phyloP scores from a whole-genome alignment of 2,329 filamentous ascomycete genomes.

The Rhytidhysteron rufulum region DNA sequence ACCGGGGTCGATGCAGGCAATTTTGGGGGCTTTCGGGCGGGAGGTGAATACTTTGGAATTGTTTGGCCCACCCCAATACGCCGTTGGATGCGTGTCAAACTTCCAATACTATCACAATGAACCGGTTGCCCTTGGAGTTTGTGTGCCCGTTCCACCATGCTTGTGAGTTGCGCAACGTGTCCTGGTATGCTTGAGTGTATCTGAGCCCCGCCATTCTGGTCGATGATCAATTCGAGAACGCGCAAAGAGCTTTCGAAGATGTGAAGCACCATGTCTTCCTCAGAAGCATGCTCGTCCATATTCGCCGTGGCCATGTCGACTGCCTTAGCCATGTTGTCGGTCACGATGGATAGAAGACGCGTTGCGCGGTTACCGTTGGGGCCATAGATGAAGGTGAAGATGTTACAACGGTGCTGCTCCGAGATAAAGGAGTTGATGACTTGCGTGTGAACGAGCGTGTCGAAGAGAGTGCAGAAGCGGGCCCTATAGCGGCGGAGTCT shows the following conservation, averaged over 20 bases:
- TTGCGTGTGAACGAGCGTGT: conserved; percentile 23
- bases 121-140: background rate
- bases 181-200: conserved; percentile 2
- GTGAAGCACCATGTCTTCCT: background rate
- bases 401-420: conserved; percentile 20
- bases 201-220: conserved; percentile 7
- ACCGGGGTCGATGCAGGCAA: background rate
- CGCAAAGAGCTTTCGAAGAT: background rate
- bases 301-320: conserved; percentile 15
- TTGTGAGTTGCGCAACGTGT: conserved; percentile 3
- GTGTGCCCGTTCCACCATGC: background rate
- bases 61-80: conserved; percentile 4
- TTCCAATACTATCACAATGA: background rate
- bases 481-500: conserved; percentile 1
- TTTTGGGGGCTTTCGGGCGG: background rate
- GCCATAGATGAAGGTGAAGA: conserved; percentile 28
- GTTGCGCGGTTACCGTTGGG: conserved; percentile 16
- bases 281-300: background rate
- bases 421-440: conserved; percentile 25
- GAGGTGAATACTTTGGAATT: background rate
- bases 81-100: conserved; percentile 2
- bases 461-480: conserved; percentile 6
- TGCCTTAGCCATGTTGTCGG: too few species aligned
- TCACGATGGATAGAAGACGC: too few species aligned
- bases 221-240: conserved; percentile 6